These are phyloP conservation scores for Tylopilus sp. DNA, from an alignment of 768 basidiomycete genomes.

Conservation along the genomic window DNA sequence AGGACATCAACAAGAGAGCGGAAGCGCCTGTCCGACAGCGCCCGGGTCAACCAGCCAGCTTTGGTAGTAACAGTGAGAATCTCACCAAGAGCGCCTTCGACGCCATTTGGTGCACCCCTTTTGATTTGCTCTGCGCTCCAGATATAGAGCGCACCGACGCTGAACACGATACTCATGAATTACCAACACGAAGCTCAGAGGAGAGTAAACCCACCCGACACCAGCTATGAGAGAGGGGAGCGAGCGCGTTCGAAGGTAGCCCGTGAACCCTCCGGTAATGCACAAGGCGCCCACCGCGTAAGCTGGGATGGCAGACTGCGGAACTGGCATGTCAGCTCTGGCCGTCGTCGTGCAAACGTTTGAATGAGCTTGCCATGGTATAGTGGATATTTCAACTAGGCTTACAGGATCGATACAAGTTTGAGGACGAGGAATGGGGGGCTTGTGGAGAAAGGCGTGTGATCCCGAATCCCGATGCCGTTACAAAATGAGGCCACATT, in stretches of 20 bases:
- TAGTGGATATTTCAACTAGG: slow-evolving; percentile 10
- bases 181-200: no score
- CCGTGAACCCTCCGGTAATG: slow-evolving; percentile 72
- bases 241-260: slow-evolving; percentile 68
- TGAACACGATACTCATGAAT: slow-evolving; percentile 24
- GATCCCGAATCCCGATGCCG: neutral
- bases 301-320: slow-evolving; percentile 78
- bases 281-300: slow-evolving; percentile 75
- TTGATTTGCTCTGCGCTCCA: slow-evolving; percentile 77
- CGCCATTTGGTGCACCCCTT: slow-evolving; percentile 67
- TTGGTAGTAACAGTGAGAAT: neutral
- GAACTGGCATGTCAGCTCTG: slow-evolving; percentile 25
- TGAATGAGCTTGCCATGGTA: slow-evolving; percentile 29
- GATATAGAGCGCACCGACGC: slow-evolving; percentile 75
- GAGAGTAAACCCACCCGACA: slow-evolving; percentile 51
- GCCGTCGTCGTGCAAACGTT: neutral
- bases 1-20: slow-evolving; percentile 69
- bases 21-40: slow-evolving; percentile 56
- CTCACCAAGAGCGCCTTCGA: slow-evolving; percentile 76
- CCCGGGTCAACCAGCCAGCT: neutral
- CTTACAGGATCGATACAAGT: slow-evolving; percentile 18
- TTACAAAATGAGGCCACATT: slow-evolving; percentile 9
- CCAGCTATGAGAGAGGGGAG: slow-evolving; percentile 83
- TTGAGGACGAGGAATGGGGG: neutral
- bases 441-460: slow-evolving; percentile 10